phyloP scores from a whole-genome alignment of 805 yeast species.

The Yueomyces sp. region DNA sequence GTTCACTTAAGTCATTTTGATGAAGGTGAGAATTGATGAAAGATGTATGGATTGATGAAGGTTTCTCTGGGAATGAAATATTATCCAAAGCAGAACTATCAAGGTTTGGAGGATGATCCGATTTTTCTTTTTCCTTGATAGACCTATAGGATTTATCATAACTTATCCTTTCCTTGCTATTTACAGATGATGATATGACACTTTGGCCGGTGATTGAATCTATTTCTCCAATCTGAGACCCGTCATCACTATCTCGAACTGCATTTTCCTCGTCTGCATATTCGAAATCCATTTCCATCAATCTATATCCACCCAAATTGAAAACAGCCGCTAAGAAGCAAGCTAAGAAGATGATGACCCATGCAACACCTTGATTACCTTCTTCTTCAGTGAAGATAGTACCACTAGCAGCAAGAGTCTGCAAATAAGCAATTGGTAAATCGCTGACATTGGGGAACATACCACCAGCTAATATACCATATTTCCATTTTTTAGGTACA shows the following conservation, averaged over 20 bases:
- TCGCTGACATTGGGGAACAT: slow-evolving; percentile 65
- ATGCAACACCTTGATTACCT: slow-evolving; percentile 70
- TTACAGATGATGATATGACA: not conserved
- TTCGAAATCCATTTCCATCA: slow-evolving; percentile 57
- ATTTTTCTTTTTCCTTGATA: not conserved
- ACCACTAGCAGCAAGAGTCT: slow-evolving; percentile 46
- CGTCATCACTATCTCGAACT: slow-evolving; percentile 1
- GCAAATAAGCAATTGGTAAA: slow-evolving; percentile 64
- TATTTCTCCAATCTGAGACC: not conserved
- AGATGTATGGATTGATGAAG: not conserved
- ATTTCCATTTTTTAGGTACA: slow-evolving; percentile 56
- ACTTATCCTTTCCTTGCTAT: not conserved
- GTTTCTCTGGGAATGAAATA: not conserved
- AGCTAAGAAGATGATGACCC: slow-evolving; percentile 64
- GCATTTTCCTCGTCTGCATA: slow-evolving; percentile 16
- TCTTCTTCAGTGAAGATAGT: slow-evolving; percentile 42
- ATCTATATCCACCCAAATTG: slow-evolving; percentile 59
- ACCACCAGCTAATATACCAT: slow-evolving; percentile 59
- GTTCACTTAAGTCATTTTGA: not conserved
- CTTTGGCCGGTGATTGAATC: not conserved
- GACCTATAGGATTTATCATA: not conserved
- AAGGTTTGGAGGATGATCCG: not conserved
- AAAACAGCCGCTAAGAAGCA: slow-evolving; percentile 54
- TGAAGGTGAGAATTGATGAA: not conserved
- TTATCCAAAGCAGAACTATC: not conserved